These are phyloP conservation scores for Pleurotus giganteus DNA, from an alignment of 768 basidiomycete species.

Conservation along the genomic window DNA sequence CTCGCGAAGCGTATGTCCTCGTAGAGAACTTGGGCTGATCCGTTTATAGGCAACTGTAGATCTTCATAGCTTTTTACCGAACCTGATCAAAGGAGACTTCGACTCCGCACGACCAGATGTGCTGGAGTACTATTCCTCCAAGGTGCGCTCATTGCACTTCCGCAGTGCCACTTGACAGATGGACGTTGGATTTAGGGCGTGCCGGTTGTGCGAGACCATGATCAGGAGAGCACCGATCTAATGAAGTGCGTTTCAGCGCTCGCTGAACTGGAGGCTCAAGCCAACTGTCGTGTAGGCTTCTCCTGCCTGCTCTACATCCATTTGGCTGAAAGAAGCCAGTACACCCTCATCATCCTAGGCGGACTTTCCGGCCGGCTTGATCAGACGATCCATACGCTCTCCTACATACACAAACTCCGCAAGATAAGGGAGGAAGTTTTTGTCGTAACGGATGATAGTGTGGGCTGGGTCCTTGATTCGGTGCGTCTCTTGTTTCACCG, in stretches of 20 bases:
- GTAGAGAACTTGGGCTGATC: not conserved
- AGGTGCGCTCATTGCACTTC: slow-evolving; percentile 42
- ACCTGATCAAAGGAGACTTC: slow-evolving; percentile 91
- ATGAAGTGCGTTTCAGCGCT: slow-evolving; percentile 85
- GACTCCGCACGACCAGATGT: slow-evolving; percentile 86
- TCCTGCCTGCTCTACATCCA: not conserved
- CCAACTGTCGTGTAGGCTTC: slow-evolving; percentile 29
- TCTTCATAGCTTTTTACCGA: slow-evolving; percentile 63
- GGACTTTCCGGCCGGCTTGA: slow-evolving; percentile 91
- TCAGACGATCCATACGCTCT: slow-evolving; percentile 89
- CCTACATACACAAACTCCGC: slow-evolving; percentile 79
- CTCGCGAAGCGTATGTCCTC: not conserved
- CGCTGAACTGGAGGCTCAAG: slow-evolving; percentile 49
- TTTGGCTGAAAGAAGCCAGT: slow-evolving; percentile 32
- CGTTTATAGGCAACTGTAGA: not conserved
- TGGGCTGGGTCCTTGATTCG: slow-evolving; percentile 84
- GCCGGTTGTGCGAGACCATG: slow-evolving; percentile 58
- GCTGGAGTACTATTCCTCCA: slow-evolving; percentile 56
- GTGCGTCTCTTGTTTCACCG: slow-evolving; percentile 38
- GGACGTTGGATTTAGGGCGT: slow-evolving; percentile 54
- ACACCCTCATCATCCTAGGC: slow-evolving; percentile 77
- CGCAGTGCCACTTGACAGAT: not conserved
- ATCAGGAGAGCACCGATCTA: slow-evolving; percentile 89
- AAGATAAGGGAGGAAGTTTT: slow-evolving; percentile 57
- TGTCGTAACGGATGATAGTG: slow-evolving; percentile 85